Evolutionary conservation across 352 stramenopile species (phyloP), one percentile per base, ranked within the genome.

Genomic region (Globisporangium sylvaticum): DNA sequence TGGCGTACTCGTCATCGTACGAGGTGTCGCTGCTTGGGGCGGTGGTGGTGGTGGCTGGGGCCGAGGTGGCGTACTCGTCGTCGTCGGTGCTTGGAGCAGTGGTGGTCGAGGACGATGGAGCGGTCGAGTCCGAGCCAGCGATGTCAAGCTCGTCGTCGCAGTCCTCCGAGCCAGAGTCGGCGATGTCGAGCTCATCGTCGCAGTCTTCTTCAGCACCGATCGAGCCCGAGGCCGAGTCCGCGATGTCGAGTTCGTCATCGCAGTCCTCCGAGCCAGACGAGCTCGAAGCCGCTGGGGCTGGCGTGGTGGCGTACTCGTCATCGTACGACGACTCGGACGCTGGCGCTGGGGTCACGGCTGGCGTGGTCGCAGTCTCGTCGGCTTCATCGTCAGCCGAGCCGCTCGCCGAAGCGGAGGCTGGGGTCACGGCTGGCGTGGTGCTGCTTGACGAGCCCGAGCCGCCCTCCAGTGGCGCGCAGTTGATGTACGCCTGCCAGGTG

Each of bases 81-180:
- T 48, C 39, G 15, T 22, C 39, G 39, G 14, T 22, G 79, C 71
- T 96, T 93, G 88, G 98, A 98, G 83, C 84, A 97, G 77, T 99
- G 94, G 37, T 77, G 79, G 54, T 86, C 65, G 18, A 42, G 18
- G 61, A 10, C 29, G 27, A 29, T 58, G 29, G 54, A 42, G n/a
- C n/a, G n/a, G 18, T 42, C 34, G 50, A 34, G 32, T 44, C 29
- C 20, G 63, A 63, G 22, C 44, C 56, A 0, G 65, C 68, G 44
- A 76, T 71, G n/a, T 76, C 66, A 2, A 78, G 52, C 0, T 72
- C 75, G 1, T 63, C 74, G 7, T 75, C 48, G 24, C 62, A 39
- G 70, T 67, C 39, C 56, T 69, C 64, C 9, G 56, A 50, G 25
- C 50, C 64, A 8, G 56, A 50, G 32, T 39, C 64, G 0, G 39